Percentiles rank a stretch among this genome's conserved stretches.
Conservation (phyloP, 148 eudicot species). For the Polygonum maritimum region DNA sequence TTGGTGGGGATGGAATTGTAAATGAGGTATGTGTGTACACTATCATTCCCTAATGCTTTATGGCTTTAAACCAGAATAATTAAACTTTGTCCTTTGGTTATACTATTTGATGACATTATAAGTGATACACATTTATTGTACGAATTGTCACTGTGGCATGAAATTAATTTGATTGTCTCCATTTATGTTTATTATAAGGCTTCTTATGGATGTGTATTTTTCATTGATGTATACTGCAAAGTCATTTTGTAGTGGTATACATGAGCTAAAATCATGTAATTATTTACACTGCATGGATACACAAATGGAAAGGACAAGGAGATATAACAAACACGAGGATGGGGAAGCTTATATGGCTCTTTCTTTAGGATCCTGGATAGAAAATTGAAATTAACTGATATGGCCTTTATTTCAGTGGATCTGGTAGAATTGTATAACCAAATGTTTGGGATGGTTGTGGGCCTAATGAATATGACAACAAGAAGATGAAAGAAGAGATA, state of each 20-base stretch:
- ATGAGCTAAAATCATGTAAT: background rate
- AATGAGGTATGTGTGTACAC: slow-evolving; percentile 57
- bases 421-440: background rate
- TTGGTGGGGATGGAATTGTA: slow-evolving; percentile 98
- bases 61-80: background rate
- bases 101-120: background rate
- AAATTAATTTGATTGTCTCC: background rate
- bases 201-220: background rate
- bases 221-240: background rate
- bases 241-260: background rate
- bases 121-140: background rate
- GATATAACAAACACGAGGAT: background rate
- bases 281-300: background rate
- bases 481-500: background rate
- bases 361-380: background rate
- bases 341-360: background rate
- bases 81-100: background rate
- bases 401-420: background rate
- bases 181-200: background rate
- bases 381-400: background rate
- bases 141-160: background rate
- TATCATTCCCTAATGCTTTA: background rate
- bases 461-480: background rate
- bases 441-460: background rate
- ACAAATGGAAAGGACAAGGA: background rate